phyloP scores from a whole-genome alignment of 768 basidiomycete species.

The Amylocystis lapponica region DNA sequence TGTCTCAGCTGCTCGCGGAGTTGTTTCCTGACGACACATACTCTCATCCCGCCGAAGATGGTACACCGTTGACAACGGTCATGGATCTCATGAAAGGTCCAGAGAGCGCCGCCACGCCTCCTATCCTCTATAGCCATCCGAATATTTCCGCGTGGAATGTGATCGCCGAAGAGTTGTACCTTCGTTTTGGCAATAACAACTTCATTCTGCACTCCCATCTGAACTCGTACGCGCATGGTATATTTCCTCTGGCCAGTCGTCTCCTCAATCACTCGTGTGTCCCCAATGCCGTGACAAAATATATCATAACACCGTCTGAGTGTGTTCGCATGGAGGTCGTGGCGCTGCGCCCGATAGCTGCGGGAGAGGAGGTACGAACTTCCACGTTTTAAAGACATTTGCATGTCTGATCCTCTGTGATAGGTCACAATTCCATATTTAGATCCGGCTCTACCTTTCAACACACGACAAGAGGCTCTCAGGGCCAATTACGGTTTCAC shows the following conservation, averaged over 20 bases:
- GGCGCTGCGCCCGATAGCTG: constrained; percentile 49
- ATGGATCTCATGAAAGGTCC: constrained; percentile 20
- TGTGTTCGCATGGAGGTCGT: constrained; percentile 57
- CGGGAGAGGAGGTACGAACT: constrained; percentile 57
- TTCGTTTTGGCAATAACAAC: constrained; percentile 77
- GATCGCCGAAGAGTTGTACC: constrained; percentile 35
- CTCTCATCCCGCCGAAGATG: not conserved
- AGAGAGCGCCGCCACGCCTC: not conserved
- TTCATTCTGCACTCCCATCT: constrained; percentile 74
- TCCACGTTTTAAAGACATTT: not conserved
- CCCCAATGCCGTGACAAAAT: constrained; percentile 67
- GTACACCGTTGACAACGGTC: constrained; percentile 10
- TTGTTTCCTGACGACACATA: constrained; percentile 9
- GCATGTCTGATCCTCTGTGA: not conserved
- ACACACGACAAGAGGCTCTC: constrained; percentile 55
- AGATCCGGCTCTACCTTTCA: constrained; percentile 62
- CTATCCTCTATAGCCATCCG: not conserved
- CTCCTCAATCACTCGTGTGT: constrained; percentile 79
- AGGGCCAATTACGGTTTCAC: constrained; percentile 61
- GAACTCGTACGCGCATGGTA: constrained; percentile 61
- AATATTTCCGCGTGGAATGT: constrained; percentile 24
- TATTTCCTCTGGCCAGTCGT: constrained; percentile 75
- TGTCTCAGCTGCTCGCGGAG: constrained; percentile 56
- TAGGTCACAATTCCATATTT: constrained; percentile 74
- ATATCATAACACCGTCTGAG: constrained; percentile 34